Percentiles rank a stretch among this genome's conserved stretches.
Conservation (phyloP, 306 rosid genomes). For the Ormosia emarginata region DNA sequence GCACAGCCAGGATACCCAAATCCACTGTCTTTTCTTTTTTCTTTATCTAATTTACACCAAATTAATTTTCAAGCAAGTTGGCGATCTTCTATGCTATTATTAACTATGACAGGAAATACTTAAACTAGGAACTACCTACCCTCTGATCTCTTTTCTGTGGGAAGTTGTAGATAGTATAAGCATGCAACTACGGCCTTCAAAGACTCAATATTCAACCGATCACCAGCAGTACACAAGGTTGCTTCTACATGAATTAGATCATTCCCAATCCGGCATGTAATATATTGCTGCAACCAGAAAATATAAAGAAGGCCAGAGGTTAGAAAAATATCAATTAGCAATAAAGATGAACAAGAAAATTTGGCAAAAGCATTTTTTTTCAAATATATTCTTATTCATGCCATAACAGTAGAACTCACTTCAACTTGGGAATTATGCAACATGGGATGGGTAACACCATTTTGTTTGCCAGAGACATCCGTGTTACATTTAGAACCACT, state of each 20-base stretch:
- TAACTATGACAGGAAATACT: conserved; percentile 1
- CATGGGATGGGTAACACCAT: conserved; percentile 26
- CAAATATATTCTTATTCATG: conserved; percentile 14
- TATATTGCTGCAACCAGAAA: conserved; percentile 43
- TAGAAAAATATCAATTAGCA: conserved; percentile 32
- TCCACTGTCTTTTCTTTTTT: neutral
- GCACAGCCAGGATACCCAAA: neutral
- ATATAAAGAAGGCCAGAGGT: conserved; percentile 19
- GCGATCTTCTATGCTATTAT: conserved; percentile 1
- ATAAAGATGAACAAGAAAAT: conserved; percentile 11
- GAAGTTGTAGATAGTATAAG: conserved; percentile 73
- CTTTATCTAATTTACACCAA: neutral
- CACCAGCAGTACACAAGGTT: conserved; percentile 37
- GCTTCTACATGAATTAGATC: conserved; percentile 46
- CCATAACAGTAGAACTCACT: conserved; percentile 53
- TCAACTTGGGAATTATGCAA: conserved; percentile 37
- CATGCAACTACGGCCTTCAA: conserved; percentile 79
- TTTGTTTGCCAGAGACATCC: conserved; percentile 42
- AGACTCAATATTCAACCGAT: conserved; percentile 52
- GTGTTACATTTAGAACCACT: conserved; percentile 58
- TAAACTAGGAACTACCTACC: conserved; percentile 48
- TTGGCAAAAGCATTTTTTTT: neutral
- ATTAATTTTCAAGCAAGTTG: conserved; percentile 10
- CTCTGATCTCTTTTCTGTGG: conserved; percentile 67
- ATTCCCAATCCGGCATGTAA: conserved; percentile 59